phyloP scores from a whole-genome alignment of 1,139 yeast species.

The Sugiyamaella novakii region DNA sequence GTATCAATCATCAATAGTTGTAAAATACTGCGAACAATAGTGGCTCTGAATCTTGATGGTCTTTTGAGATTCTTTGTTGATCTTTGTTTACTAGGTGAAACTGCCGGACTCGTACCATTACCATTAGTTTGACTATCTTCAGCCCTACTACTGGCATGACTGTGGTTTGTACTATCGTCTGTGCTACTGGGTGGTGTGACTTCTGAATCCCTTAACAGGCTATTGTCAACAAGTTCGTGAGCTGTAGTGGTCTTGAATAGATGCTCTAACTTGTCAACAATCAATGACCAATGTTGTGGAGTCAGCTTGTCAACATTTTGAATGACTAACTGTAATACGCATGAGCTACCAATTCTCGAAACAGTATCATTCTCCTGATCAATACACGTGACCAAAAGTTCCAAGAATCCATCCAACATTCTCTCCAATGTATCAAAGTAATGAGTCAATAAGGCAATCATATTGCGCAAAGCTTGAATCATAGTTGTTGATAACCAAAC shows the following conservation, averaged over 20 bases:
- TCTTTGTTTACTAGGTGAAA: conserved; percentile 7
- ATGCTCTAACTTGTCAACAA: conserved; percentile 62
- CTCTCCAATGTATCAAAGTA: conserved; percentile 74
- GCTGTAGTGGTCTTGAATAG: conserved; percentile 87
- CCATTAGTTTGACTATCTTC: conserved; percentile 4
- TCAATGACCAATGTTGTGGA: conserved; percentile 71
- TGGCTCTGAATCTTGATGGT: conserved; percentile 57
- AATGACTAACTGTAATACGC: conserved; percentile 74
- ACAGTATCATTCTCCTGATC: conserved; percentile 97
- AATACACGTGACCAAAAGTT: conserved; percentile 78
- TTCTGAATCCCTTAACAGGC: conserved; percentile 24
- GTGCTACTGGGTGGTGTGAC: conserved; percentile 1
- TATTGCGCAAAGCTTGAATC: conserved; percentile 89
- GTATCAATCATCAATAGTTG: conserved; percentile 89
- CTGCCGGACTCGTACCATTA: conserved; percentile 1
- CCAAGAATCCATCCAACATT: conserved; percentile 76
- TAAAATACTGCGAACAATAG: conserved; percentile 89
- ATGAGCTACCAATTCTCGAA: conserved; percentile 89
- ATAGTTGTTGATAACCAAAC: conserved; percentile 97
- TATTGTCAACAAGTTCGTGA: conserved; percentile 66
- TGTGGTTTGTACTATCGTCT: conserved; percentile 22
- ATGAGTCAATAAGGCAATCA: conserved; percentile 79
- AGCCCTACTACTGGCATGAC: conserved; percentile 4
- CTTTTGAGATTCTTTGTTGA: conserved; percentile 4
- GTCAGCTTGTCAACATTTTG: conserved; percentile 71